Base-by-base conservation (phyloP, 2,329 filamentous ascomycete species). In the Sporothrix brasiliensis region DNA sequence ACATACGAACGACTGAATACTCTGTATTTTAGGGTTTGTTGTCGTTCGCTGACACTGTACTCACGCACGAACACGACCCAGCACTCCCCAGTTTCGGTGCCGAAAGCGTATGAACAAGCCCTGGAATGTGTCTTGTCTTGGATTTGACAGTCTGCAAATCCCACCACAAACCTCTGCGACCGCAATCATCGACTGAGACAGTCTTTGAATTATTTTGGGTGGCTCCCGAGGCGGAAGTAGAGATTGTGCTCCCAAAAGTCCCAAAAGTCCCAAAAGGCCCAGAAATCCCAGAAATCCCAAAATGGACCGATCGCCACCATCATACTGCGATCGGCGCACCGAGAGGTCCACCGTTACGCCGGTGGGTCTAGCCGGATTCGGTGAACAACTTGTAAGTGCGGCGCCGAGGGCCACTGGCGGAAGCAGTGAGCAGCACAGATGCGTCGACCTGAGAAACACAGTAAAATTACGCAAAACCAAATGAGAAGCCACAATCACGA, bases 291-390 rank as follows among this genome's bases (percentile, higher is more conserved):
- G n/a, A n/a, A n/a, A 1, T 5, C 34, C 34, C 34, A 34, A 34
- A 34, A 34, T 34, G 34, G 27, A 14, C 56, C 56, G 30, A 41
- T 60, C 30, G 56, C 56, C 56, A 60, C 56, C 56, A 60, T 21
- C 56, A 60, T 4, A 41, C 56, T 13, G 27, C 34, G 56, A 60
- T 41, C 56, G 56, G 54, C 56, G 21, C 19, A 16, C 14, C 14
- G 7, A 5, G 30, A 41, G 30, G 56, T 16, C 44, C 44, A 49
- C 44, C 3, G 44, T 19, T 14, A 0, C 19, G 14, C 14, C 3
- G 2, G 30, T 60, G 30, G 56, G 56, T 27, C 30, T 60, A 41
- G 30, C 56, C 30, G 30, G 19, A 39, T 60, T 60, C 30, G 56
- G 56, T 39, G 53, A 56, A 56, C n/a, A 39, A 1, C 50, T 21